These are phyloP conservation scores for Ascodesmis nigricans DNA, from an alignment of 495 filamentous ascomycete species.

Conservation along the genomic window DNA sequence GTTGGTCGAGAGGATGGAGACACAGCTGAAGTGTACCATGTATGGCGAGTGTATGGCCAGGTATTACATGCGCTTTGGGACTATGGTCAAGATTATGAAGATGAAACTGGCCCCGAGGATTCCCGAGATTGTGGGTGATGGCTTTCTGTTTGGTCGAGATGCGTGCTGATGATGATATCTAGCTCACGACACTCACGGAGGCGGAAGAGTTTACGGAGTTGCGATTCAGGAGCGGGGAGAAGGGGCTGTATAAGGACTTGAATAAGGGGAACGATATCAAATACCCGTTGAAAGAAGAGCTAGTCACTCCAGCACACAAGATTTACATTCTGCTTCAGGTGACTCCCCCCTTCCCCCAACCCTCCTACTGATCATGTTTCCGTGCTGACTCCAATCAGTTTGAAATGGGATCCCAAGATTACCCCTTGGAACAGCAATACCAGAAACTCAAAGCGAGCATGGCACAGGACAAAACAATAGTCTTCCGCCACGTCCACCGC, in stretches of 20 bases:
- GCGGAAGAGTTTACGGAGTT: conserved; percentile 61
- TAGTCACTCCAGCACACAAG: conserved; percentile 56
- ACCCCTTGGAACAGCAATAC: conserved; percentile 39
- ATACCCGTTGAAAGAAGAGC: conserved; percentile 59
- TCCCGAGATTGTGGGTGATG: conserved; percentile 44
- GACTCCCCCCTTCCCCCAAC: neutral
- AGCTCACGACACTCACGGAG: conserved; percentile 46
- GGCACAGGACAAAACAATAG: conserved; percentile 40
- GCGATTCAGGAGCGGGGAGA: conserved; percentile 52
- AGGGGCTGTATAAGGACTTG: conserved; percentile 54
- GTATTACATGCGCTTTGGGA: conserved; percentile 78
- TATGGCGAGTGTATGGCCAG: conserved; percentile 81
- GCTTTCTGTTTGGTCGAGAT: neutral
- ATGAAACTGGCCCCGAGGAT: conserved; percentile 39
- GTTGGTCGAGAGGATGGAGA: conserved; percentile 30
- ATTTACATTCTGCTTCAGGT: conserved; percentile 68
- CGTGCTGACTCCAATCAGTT: conserved; percentile 14
- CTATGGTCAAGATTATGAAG: conserved; percentile 55
- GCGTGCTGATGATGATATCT: conserved; percentile 2
- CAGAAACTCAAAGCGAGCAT: conserved; percentile 39
- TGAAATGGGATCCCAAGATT: conserved; percentile 54
- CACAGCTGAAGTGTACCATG: conserved; percentile 40
- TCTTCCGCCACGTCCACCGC: conserved; percentile 55
- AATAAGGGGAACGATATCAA: conserved; percentile 52
- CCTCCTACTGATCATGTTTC: neutral